Evolutionary conservation across 768 basidiomycete species (phyloP).

Genomic region (Podaxis sp.): DNA sequence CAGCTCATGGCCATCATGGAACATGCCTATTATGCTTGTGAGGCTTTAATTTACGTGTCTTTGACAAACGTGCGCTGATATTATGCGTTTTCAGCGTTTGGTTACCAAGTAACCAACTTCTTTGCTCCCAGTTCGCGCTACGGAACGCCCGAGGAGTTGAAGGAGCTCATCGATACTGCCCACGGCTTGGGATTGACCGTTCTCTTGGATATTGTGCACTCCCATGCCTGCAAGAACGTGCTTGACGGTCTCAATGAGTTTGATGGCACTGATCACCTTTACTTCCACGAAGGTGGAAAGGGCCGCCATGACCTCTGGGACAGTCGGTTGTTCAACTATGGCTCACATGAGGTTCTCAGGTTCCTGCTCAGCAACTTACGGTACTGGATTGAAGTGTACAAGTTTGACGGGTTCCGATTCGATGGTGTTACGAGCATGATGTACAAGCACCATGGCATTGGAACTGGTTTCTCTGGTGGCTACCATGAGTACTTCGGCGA

Average conservation of each 20-base stretch:
- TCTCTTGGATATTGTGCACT: slow-evolving; percentile 95
- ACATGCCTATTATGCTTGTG: slow-evolving; percentile 97
- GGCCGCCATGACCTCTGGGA: slow-evolving; percentile 98
- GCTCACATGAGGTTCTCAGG: slow-evolving; percentile 88
- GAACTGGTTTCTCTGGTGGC: slow-evolving; percentile 94
- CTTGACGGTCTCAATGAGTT: slow-evolving; percentile 94
- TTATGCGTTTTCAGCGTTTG: slow-evolving; percentile 66
- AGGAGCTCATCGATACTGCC: slow-evolving; percentile 92
- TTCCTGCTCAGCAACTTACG: slow-evolving; percentile 95
- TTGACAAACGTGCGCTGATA: not conserved
- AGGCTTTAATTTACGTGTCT: slow-evolving; percentile 27
- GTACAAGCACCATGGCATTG: slow-evolving; percentile 98
- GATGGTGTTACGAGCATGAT: slow-evolving; percentile 99
- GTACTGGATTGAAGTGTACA: slow-evolving; percentile 94
- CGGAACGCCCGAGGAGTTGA: slow-evolving; percentile 93
- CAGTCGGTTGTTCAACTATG: slow-evolving; percentile 96
- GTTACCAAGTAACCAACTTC: slow-evolving; percentile 97
- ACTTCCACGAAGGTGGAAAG: slow-evolving; percentile 92
- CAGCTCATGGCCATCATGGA: slow-evolving; percentile 99
- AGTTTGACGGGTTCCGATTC: slow-evolving; percentile 97
- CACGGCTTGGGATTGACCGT: slow-evolving; percentile 92
- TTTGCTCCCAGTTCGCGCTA: slow-evolving; percentile 97
- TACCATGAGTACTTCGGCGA: slow-evolving; percentile 98
- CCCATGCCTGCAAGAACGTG: slow-evolving; percentile 97
- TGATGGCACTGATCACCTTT: slow-evolving; percentile 95